Conservation (phyloP, 2,329 filamentous ascomycete species). For the Ophiocordyceps camponoti-leonardi region DNA sequence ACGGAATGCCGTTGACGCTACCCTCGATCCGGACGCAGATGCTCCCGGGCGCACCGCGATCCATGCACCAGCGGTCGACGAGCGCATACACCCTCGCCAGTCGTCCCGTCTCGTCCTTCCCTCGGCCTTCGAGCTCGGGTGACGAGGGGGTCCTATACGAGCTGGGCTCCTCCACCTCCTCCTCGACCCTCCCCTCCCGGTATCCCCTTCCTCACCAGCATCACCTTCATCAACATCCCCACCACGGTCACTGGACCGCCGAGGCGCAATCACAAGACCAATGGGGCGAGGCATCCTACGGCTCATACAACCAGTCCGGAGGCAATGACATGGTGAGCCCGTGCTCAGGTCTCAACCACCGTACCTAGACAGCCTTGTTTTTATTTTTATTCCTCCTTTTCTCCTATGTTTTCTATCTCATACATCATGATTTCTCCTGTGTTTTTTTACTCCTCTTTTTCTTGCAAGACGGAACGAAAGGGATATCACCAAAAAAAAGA, state of each 20-base stretch:
- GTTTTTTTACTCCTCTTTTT: too few relatives aligned
- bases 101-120: constrained; percentile 1
- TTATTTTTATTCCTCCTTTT: too few relatives aligned
- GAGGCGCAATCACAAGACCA: neutral
- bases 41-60: neutral
- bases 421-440: too few relatives aligned
- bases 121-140: constrained; percentile 7
- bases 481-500: neutral
- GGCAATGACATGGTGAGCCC: constrained; percentile 1
- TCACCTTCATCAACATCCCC: neutral
- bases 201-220: neutral
- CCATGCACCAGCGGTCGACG: constrained; percentile 7
- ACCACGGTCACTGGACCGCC: neutral
- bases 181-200: neutral
- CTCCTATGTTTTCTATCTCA: too few relatives aligned
- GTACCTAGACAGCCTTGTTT: neutral
- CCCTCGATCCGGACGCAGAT: constrained; percentile 10
- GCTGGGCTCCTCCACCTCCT: neutral
- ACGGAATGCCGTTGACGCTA: constrained; percentile 5
- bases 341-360: neutral
- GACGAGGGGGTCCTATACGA: constrained; percentile 1
- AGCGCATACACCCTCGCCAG: constrained; percentile 6
- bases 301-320: constrained; percentile 1
- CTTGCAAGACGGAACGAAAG: neutral
- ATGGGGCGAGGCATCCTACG: neutral